Evolutionary conservation across 1,139 yeast genomes (phyloP), one percentile per base, ranked within the genome.

Genomic region (Saccharomycopsis hybrid): DNA sequence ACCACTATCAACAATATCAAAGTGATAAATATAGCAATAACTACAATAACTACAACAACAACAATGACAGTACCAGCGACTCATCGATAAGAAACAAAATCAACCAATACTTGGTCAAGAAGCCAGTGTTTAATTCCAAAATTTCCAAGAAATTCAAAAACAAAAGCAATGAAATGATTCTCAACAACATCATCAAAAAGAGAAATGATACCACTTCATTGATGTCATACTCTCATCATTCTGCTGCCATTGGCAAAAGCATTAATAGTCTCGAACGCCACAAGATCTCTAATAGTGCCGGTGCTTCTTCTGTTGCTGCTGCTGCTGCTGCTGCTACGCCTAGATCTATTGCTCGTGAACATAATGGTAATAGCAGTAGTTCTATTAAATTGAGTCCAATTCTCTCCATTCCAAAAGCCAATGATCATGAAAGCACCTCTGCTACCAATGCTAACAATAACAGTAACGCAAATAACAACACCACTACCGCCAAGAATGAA

Each of bases 121-220:
- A 51, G 41, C 64, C 65, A 25, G 50, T 48, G 4, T 61, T 60
- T 54, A 61, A 63, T 61, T 51, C 68, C 55, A 59, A 59, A 59
- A 54, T 60, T 60, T 47, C 67, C 62, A 53, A 59, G 57, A 55
- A 69, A 63, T 53, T 53, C 49, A 50, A 49, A 42, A 48, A 46
- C 28, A 48, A 43, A 33, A 37, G 40, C 30, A 48, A 46, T 11
- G 54, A 53, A 33, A 18, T 36, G 9, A 49, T 51, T 27, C n/a
- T 53, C 5, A 46, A 49, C 18, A 48, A 44, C 31, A 46, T 51
- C 29, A 48, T 38, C 31, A 53, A 45, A 36, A 45, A 48, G 24
- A 33, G 46, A 25, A 9, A 18, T 32, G 42, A 31, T 11, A 18
- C 18, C 18, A 18, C 18, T 18, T 18, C 18, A 18, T 18, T 18